Base-by-base conservation (phyloP, 805 yeast genomes). In the Candida boidinii region DNA sequence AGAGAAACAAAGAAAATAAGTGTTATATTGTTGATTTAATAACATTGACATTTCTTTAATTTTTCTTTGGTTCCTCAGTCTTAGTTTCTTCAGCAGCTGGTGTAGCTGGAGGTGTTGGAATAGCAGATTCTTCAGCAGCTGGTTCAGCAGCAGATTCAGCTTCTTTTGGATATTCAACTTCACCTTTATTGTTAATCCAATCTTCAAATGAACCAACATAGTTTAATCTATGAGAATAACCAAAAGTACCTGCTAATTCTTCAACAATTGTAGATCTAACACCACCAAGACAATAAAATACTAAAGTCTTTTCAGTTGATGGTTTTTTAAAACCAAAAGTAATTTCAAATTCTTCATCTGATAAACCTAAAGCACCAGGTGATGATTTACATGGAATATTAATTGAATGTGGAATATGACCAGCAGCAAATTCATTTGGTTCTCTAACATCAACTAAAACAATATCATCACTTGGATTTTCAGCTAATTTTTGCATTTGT, bases 251-350 rank as follows among this genome's bases (percentile, higher is more conserved):
- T 11, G 97, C 97, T 51, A 90, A 67, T 51, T 85, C 94, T 53
- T 86, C 95, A 27, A 96, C 88, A 41, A 86, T 85, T 28, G 85
- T 70, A 17, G 94, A 80, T 64, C 98, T 77, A 29, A 87, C 82
- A 36, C 98, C 98, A 7, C 83, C 95, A 30, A 82, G 73, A 60
- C 98, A 90, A 62, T 88, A 88, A 60, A 90, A 88, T 26, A 90
- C 72, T 51, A 90, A 65, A 44, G 84, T 83, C 51, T 81, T 73
- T 31, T 76, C 77, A 30, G 63, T 56, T 6, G 60, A 45, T 3
- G 98, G 98, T 62, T 90, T 90, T 11, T 66, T 67, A 49, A 87
- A 78, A 11, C 94, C 90, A 61, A 88, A 86, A 29, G 73, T 66
- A 23, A 81, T 83, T 47, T 75, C 70, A 49, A 92, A 90, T 43